Evolutionary conservation across 2,329 filamentous ascomycete genomes (phyloP).

Genomic region (Calonectria hawksworthii): DNA sequence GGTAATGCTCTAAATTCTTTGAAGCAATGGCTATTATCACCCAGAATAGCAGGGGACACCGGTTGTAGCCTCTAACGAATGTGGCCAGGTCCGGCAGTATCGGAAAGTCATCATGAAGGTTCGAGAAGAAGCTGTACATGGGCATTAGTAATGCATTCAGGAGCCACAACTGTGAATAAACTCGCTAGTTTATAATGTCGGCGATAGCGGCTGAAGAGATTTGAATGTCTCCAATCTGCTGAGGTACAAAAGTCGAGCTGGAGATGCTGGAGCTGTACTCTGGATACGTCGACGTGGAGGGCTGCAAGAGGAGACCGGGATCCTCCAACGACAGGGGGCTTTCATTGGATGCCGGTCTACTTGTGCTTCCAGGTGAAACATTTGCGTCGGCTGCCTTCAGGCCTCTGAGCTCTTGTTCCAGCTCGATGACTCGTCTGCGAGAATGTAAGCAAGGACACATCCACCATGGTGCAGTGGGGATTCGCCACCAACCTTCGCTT

Average conservation of each 20-base stretch:
- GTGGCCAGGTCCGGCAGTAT: not conserved
- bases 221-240: constrained; percentile 11
- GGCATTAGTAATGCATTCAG: not conserved
- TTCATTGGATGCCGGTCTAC: not conserved
- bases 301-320: not conserved
- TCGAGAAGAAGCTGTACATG: not conserved
- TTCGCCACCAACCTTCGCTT: not conserved
- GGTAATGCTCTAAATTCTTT: not conserved
- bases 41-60: not conserved
- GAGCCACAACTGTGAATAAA: too few species aligned
- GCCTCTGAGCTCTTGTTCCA: constrained; percentile 3
- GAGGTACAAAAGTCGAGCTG: constrained; percentile 1
- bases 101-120: not conserved
- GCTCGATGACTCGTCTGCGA: not conserved
- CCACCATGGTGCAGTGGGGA: not conserved
- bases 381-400: constrained; percentile 1
- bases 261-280: constrained; percentile 9
- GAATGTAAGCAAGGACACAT: not conserved
- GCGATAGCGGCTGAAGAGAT: not conserved
- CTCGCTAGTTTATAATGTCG: constrained; percentile 1
- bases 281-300: not conserved
- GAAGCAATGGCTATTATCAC: constrained; percentile 6
- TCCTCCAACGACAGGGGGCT: not conserved
- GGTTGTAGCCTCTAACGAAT: not conserved
- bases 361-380: not conserved